Evolutionary conservation across 225 moss, liverwort and hornwort species (phyloP).

Genomic region (Physcomitrium patens): DNA sequence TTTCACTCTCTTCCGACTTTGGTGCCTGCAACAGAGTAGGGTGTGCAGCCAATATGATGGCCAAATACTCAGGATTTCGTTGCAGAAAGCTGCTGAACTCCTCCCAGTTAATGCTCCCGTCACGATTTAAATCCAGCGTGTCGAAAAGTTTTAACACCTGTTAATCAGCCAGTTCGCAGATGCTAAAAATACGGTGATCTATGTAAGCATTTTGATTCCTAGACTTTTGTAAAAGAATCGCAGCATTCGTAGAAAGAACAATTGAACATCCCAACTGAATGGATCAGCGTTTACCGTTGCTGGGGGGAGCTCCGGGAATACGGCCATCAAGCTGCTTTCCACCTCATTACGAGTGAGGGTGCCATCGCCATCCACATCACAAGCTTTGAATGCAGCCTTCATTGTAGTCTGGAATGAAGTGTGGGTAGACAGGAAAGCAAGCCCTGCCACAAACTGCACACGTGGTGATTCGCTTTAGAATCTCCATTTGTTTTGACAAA

Average conservation of each 20-base stretch:
- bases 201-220: not conserved
- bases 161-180: constrained; percentile 18
- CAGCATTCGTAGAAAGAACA: constrained; percentile 2
- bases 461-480: constrained; percentile 15
- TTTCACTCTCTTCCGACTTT: constrained; percentile 32
- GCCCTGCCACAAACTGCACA: constrained; percentile 67
- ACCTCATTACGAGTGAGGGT: constrained; percentile 58
- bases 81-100: constrained; percentile 64
- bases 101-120: constrained; percentile 64
- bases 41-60: constrained; percentile 66
- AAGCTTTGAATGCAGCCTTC: constrained; percentile 63
- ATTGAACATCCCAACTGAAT: not conserved
- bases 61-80: constrained; percentile 63
- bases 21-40: constrained; percentile 45
- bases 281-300: constrained; percentile 37
- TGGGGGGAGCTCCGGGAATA: constrained; percentile 57
- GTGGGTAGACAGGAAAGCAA: constrained; percentile 65
- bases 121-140: constrained; percentile 44
- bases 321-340: constrained; percentile 47
- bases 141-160: constrained; percentile 53
- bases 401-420: constrained; percentile 58
- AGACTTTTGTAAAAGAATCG: not conserved
- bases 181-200: not conserved
- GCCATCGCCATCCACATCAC: constrained; percentile 60
- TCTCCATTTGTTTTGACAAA: not conserved